Conservation (phyloP, 305 asterid genomes). For the Fraxinus velutina region DNA sequence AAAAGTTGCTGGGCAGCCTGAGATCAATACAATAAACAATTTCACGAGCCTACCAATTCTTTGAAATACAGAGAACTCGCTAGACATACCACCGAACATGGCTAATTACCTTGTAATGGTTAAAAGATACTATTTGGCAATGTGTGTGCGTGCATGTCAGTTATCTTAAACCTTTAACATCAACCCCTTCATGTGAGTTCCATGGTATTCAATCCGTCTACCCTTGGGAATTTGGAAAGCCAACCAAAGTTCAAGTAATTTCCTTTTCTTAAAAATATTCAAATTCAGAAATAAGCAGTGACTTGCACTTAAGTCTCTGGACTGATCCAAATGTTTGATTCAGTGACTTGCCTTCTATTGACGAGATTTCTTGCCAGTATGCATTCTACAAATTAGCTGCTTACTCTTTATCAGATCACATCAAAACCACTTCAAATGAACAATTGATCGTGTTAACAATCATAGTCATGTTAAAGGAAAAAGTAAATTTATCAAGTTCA, state of each 20-base stretch:
- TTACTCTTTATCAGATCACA: neutral
- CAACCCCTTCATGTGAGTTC: neutral
- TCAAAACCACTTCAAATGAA: neutral
- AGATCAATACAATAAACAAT: neutral
- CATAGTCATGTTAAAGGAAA: neutral
- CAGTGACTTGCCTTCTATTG: neutral
- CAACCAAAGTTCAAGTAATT: neutral
- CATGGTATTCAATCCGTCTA: neutral
- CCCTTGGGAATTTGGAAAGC: neutral
- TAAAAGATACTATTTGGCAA: neutral
- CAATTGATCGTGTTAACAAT: neutral
- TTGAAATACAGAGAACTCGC: neutral
- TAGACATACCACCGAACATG: neutral
- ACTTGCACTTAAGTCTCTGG: neutral
- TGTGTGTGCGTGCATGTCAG: neutral
- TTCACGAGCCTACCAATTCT: neutral
- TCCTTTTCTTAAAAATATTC: neutral
- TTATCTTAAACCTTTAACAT: neutral
- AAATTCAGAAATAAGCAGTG: neutral
- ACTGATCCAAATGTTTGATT: neutral
- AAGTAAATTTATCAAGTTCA: neutral
- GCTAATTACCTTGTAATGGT: neutral
- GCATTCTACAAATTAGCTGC: neutral
- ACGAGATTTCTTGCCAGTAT: neutral
- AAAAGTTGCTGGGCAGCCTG: constrained; percentile 67